phyloP scores from a whole-genome alignment of 352 stramenopile genomes.

The Peronospora farinosa region DNA sequence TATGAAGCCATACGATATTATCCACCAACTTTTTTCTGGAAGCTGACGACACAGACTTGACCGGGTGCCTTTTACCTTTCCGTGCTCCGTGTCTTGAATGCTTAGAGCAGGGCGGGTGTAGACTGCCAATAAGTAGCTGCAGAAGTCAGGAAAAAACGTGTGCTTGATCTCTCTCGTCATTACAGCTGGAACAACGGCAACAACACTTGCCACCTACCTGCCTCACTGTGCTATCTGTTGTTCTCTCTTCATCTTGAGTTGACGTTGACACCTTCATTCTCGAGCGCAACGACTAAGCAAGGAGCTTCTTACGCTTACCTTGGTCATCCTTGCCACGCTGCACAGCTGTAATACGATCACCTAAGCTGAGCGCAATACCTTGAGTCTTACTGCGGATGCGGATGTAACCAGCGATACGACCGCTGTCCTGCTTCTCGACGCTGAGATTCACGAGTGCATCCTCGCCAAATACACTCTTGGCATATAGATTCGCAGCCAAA shows the following conservation, averaged over 20 bases:
- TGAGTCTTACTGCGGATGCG: conserved; percentile 99
- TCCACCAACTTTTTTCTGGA: no score
- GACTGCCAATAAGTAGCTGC: background rate
- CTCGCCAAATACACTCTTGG: conserved; percentile 92
- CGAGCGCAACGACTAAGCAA: conserved; percentile 40
- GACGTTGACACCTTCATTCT: conserved; percentile 10
- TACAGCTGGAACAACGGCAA: conserved; percentile 23
- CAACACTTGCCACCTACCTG: conserved; percentile 14
- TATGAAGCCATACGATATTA: no score
- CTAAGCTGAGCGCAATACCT: conserved; percentile 98
- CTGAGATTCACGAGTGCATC: conserved; percentile 99
- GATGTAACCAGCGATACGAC: conserved; percentile 97
- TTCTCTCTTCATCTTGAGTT: conserved; percentile 7
- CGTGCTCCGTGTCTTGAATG: no score
- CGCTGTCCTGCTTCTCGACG: conserved; percentile 98
- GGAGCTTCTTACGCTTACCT: conserved; percentile 77
- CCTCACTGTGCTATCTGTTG: conserved; percentile 9
- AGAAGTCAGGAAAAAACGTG: conserved; percentile 29
- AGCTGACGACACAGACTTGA: no score
- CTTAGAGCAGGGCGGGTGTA: background rate
- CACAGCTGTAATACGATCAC: conserved; percentile 97
- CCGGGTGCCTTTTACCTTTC: no score
- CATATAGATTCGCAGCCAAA: conserved; percentile 91
- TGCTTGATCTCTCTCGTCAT: conserved; percentile 28
- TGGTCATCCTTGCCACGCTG: conserved; percentile 87